Base-by-base conservation (phyloP, 495 filamentous ascomycete species). In the Penicillium simplicissimum region DNA sequence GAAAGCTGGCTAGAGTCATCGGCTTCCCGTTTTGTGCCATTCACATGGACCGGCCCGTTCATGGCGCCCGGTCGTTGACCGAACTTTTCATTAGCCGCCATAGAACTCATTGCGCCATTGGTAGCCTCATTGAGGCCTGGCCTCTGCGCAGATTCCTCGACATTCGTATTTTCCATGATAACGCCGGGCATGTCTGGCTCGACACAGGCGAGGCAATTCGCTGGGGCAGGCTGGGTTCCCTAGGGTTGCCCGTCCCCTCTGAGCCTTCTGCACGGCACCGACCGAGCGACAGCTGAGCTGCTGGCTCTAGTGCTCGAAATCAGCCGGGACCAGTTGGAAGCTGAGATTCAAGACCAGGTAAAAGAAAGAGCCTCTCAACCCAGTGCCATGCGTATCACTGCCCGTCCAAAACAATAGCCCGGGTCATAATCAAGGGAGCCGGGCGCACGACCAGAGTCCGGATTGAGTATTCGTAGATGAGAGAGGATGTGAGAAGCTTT, bases 181-280 rank as follows among this genome's bases (percentile, higher is more conserved):
- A 81, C 71, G 43, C 78, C 78, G 70, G 78, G 78, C 78, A 81
- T 81, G 48, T 78, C 73, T 74, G 52, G 52, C 54, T 33, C 8
- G 17, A 49, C 21, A 37, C 34, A 9, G 31, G 23, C 7, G 21
- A 25, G 31, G 15, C 45, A 49, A 37, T 47, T 61, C 19, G 38
- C 55, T 33, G 51, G 17, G 45, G 25, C 28, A 21, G 56, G 48
- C 15, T 45, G 58, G 59, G 38, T 64, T 54, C 33, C 33, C 31
- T n/a, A 61, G 48, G 21, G 53, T 53, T 51, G 62, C 67, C 67
- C 69, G 70, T 72, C 68, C 71, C 68, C 67, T 71, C 73, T 70
- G 67, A 56, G 61, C 71, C 67, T 67, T 65, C 67, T 72, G 66
- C 67, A 66, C 72, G 56, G 66, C 60, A 67, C 68, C 65, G 65